Percentiles rank a stretch among this genome's conserved stretches.
These are phyloP conservation scores for Phytophthora pistaciae DNA, from an alignment of 352 stramenopile genomes.

Conservation along the genomic window DNA sequence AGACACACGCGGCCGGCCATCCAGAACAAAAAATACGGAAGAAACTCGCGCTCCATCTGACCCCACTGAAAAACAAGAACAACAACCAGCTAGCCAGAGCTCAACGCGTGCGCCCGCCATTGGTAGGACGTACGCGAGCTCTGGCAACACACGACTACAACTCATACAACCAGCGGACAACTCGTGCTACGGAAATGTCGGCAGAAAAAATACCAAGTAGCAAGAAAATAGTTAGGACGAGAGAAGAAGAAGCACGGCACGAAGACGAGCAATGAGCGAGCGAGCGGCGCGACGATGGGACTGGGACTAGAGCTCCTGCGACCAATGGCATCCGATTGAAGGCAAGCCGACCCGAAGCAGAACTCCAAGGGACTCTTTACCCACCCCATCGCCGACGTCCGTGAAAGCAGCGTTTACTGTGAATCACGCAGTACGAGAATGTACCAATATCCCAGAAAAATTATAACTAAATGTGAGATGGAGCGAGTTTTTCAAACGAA, in stretches of 20 bases:
- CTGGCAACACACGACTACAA: conserved; percentile 11
- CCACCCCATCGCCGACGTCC: conserved; percentile 11
- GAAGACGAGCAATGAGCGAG: conserved; percentile 42
- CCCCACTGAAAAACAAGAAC: conserved; percentile 32
- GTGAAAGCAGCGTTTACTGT: conserved; percentile 39
- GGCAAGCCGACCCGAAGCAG: conserved; percentile 15
- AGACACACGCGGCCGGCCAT: conserved; percentile 5
- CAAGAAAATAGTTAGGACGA: conserved; percentile 31
- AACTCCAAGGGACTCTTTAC: conserved; percentile 6
- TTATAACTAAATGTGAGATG: conserved; percentile 52
- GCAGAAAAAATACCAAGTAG: conserved; percentile 38
- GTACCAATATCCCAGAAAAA: conserved; percentile 49
- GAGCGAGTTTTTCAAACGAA: conserved; percentile 45
- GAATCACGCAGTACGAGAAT: conserved; percentile 45
- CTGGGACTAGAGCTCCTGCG: conserved; percentile 6
- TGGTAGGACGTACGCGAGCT: conserved; percentile 16
- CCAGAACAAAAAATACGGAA: conserved; percentile 27
- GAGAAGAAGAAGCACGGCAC: conserved; percentile 19
- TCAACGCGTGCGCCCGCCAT: conserved; percentile 13
- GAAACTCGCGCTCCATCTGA: conserved; percentile 43
- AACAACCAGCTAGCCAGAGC: conserved; percentile 17
- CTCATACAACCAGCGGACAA: conserved; percentile 27
- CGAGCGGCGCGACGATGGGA: conserved; percentile 25
- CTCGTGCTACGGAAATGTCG: conserved; percentile 44
- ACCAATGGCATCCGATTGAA: conserved; percentile 32